Base-by-base conservation (phyloP, 345 rosid genomes). In the Dovyalis caffra region DNA sequence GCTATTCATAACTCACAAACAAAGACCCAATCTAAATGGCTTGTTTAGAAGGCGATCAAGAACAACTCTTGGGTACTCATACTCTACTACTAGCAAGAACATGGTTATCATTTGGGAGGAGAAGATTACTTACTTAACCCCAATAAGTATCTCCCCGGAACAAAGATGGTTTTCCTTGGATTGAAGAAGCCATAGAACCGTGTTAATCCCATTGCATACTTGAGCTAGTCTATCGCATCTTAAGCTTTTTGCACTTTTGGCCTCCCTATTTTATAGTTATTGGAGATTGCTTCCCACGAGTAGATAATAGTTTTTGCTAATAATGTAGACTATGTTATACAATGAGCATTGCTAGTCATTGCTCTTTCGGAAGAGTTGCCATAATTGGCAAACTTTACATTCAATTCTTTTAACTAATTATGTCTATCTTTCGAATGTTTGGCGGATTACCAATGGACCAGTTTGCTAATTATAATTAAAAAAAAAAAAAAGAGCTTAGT, bases 151-250 rank as follows among this genome's bases (percentile, higher is more conserved):
- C 92, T 95, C 49, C 97, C 99, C 0, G 99, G 97, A 72, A 95
- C 99, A 2, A 95, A 95, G 90, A 95, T 95, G 99, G 99, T 95
- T 45, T 95, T 95, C 86, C 98, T 97, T 68, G 98, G 98, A 73
- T 75, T 94, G 66, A 94, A 94, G 91, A 94, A 92, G 87, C 97
- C 99, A 1, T 92, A 92, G 77, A 97, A 95, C 0, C 97, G 97
- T 2, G 94, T 94, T 2, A 97, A 95, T 61, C 99, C 92, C 79
- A 95, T 95, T 56, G 92, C 99, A 34, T 95, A 85, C 80, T 83
- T 95, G 90, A 95, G 91, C 91, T 78, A 87, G 81, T 75, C 97
- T 9, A 92, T 95, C 76, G 87, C 97, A 3, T 78, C 60, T n/a
- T 70, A 70, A 53, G 21, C 23, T 7, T 67, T 47, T 21, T 8